A percentile compares a stretch with the other conserved stretches of the same genome.
Evolutionary conservation across 345 rosid species (phyloP).

Genomic region (Arabidopsis arenosa): DNA sequence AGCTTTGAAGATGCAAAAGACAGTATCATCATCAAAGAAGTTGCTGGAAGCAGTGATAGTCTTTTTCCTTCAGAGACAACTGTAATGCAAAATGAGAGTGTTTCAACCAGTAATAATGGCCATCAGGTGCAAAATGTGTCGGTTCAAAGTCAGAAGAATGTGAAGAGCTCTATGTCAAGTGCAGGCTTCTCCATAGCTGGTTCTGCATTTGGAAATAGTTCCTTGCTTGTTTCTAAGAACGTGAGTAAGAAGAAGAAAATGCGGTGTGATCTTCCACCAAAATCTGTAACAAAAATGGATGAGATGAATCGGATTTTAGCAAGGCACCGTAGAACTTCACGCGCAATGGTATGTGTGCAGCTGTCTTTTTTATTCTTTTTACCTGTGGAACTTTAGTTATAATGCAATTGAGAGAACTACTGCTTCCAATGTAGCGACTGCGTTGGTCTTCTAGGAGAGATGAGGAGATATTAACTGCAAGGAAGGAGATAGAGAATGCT

Average conservation of each 20-base stretch:
- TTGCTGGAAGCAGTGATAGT: slow-evolving; percentile 30
- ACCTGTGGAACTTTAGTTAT: slow-evolving; percentile 7
- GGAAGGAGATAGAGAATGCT: slow-evolving; percentile 69
- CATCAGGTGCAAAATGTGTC: slow-evolving; percentile 25
- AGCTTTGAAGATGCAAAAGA: slow-evolving; percentile 47
- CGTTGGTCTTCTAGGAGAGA: slow-evolving; percentile 77
- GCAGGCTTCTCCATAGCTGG: slow-evolving; percentile 33
- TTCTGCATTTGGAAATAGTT: slow-evolving; percentile 43
- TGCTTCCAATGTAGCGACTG: slow-evolving; percentile 66
- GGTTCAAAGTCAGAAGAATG: slow-evolving; percentile 11
- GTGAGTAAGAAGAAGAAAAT: slow-evolving; percentile 53
- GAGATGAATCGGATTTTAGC: slow-evolving; percentile 66
- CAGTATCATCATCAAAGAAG: slow-evolving; percentile 48
- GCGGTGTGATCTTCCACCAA: slow-evolving; percentile 78
- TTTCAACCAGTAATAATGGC: slow-evolving; percentile 28
- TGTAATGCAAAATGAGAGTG: slow-evolving; percentile 33
- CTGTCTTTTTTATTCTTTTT: not conserved
- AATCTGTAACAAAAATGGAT: slow-evolving; percentile 64
- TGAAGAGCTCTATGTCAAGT: slow-evolving; percentile 40
- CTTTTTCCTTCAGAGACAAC: slow-evolving; percentile 39
- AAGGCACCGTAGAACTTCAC: slow-evolving; percentile 65
- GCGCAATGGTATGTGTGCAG: slow-evolving; percentile 62
- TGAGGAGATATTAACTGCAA: slow-evolving; percentile 70
- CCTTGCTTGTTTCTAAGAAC: slow-evolving; percentile 32
- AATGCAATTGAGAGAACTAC: not conserved